Base-by-base conservation (phyloP, 768 basidiomycete species). In the Russula earlei region DNA sequence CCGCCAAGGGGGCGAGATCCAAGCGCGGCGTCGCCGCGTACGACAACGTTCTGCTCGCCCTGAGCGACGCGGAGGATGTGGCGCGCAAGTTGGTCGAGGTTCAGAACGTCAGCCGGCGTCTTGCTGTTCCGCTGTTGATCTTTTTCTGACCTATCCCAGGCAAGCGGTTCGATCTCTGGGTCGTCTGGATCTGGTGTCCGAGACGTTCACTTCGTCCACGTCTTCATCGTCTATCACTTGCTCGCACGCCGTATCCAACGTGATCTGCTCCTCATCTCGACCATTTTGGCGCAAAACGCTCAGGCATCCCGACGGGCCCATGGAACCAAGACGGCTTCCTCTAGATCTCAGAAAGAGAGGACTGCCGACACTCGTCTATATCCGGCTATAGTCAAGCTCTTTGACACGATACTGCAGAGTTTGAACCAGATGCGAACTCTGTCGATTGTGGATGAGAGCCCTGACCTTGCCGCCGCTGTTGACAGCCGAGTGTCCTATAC, bases 41-140 rank as follows among this genome's bases (percentile, higher is more conserved):
- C 63, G 93, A 96, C 71, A 82, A 82, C 19, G 81, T 93, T 55
- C 76, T 98, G 25, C 77, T 82, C 22, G 85, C 91, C 1, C 68
- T 96, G 58, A 91, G 90, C 54, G 94, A 98, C 53, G 93, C 91
- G 2, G 93, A 95, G 67, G 84, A 84, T 5, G 82, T 92, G 1
- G 82, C 90, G 3, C 76, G 85, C 53, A 87, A 85, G 66, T 73
- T 95, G 24, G 73, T 81, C 25, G 93, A 94, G 65, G 80, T 82
- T n/a, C 87, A 94, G 55, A 84, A 92, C 77, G 91, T 88, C 54
- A 53, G 73, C 48, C 6, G 22, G 59, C 55, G 8, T 31, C 51
- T 45, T 31, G 34, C 31, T 40, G 29, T 33, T 34, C 11, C 19
- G 45, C 2, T 20, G 14, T 48, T 42, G 17, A 22, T 4, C 9